Evolutionary conservation across 768 basidiomycete genomes (phyloP), one percentile per base, ranked within the genome.

Genomic region (Leucosporidium scottii): DNA sequence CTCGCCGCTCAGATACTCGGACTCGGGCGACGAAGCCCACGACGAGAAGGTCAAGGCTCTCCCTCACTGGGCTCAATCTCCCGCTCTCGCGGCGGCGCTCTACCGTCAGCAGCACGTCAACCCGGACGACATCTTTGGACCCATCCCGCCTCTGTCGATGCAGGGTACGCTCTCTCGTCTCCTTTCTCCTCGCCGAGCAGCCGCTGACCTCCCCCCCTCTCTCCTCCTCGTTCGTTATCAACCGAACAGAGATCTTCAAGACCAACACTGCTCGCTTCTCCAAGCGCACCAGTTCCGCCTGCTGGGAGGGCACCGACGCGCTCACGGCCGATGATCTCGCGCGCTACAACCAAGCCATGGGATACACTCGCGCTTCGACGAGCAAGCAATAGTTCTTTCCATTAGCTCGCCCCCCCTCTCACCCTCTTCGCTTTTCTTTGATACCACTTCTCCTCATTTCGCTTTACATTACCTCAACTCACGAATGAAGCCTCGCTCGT

Each of bases 251-350:
- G 75, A 83, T 98, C 70, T 99, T 99, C 83, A 78, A 78, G 56
- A 75, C 74, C 30, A 84, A 85, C 74, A 83, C 81, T 31, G 82
- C 86, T 69, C 86, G 85, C 23, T 96, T 96, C 82, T 82, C 93
- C 66, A 87, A 90, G 10, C 83, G 94, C 57, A 90, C 91, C 13
- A 93, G 91, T 75, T 93, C 91, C 17, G 94, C 94, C 44, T 96
- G 96, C 77, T 98, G 94, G 94, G 84, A 86, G 9, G 91, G 91
- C n/a, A 79, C 87, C n/a, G 94, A 97, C 79, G 82, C 86, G 30
- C 79, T 98, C 74, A 93, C 91, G 21, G 78, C 81, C 28, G 86
- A 88, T 70, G 94, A 97, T 79, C 87, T 93, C 79, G 80, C 82
- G 66, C 89, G 91, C 70, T 98, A 97, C 77, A 91, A 87, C 7